These are phyloP conservation scores for Adansonia madagascariensis DNA, from an alignment of 441 rosid species.

Conservation along the genomic window DNA sequence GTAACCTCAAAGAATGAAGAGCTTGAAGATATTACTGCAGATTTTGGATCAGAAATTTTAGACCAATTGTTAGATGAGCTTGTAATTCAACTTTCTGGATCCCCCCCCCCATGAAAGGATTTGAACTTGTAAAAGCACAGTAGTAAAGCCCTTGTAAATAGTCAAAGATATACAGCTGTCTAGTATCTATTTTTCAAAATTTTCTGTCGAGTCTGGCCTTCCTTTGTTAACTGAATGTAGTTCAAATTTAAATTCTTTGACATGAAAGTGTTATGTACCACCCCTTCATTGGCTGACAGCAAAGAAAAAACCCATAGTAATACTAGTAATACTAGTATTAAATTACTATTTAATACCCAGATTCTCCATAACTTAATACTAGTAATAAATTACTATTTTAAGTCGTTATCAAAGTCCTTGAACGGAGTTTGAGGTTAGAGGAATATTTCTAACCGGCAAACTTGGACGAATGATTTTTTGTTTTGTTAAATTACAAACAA, in stretches of 20 bases:
- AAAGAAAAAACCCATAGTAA: background rate
- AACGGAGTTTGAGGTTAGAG: background rate
- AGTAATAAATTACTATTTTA: background rate
- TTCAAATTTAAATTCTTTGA: conserved; percentile 9
- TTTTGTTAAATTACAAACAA: conserved; percentile 12
- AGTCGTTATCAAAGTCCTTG: background rate
- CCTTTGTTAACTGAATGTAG: background rate
- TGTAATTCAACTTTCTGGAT: conserved; percentile 34
- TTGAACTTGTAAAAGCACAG: conserved; percentile 28
- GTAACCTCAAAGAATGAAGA: conserved; percentile 34
- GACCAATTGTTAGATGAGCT: conserved; percentile 60
- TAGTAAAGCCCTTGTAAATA: conserved; percentile 19
- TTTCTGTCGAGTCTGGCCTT: background rate
- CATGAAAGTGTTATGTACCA: background rate
- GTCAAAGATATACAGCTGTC: conserved; percentile 23
- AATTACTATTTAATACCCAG: background rate
- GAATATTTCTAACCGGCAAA: conserved; percentile 23
- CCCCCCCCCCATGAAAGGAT: background rate
- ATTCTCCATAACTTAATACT: background rate
- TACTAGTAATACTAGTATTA: background rate
- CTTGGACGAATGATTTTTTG: conserved; percentile 28
- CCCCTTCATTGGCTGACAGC: background rate
- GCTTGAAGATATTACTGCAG: conserved; percentile 46
- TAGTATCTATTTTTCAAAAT: background rate
- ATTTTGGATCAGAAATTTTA: conserved; percentile 49